phyloP scores from a whole-genome alignment of 164 flowering plant species.

The Euptelea pleiosperma region DNA sequence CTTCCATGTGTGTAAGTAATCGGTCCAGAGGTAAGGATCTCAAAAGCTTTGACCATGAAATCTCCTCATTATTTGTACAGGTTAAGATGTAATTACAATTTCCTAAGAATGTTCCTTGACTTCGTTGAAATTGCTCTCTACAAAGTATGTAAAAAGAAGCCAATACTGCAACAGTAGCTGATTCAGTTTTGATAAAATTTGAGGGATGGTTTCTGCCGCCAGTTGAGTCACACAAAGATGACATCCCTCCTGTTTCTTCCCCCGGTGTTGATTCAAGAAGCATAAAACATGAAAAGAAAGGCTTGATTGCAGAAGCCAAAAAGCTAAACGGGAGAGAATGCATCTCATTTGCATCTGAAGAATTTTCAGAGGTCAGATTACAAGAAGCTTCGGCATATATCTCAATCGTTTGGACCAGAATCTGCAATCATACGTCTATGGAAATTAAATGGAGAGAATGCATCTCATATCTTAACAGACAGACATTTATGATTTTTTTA shows the following conservation, averaged over 20 bases:
- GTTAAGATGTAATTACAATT: background rate
- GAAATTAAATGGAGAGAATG: background rate
- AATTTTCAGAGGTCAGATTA: conserved; percentile 4
- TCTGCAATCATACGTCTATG: conserved; percentile 6
- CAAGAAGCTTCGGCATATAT: conserved; percentile 15
- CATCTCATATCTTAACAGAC: background rate
- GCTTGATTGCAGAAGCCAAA: conserved; percentile 4
- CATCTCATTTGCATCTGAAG: conserved; percentile 3
- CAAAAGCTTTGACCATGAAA: conserved; percentile 9
- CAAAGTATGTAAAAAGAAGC: conserved; percentile 12
- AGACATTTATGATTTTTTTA: background rate
- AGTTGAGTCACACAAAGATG: background rate
- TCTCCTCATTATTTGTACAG: background rate
- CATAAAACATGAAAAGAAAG: conserved; percentile 1
- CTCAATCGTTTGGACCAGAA: conserved; percentile 6
- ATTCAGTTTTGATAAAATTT: background rate
- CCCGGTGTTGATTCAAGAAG: conserved; percentile 1
- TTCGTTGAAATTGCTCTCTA: conserved; percentile 4
- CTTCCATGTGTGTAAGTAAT: conserved; percentile 11
- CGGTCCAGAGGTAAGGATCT: conserved; percentile 8
- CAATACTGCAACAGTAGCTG: conserved; percentile 4
- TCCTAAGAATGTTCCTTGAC: background rate
- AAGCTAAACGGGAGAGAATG: conserved; percentile 8
- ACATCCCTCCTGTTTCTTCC: background rate
- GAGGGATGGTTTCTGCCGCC: conserved; percentile 1